Evolutionary conservation across 768 basidiomycete species (phyloP).

Genomic region (Russula sp.): DNA sequence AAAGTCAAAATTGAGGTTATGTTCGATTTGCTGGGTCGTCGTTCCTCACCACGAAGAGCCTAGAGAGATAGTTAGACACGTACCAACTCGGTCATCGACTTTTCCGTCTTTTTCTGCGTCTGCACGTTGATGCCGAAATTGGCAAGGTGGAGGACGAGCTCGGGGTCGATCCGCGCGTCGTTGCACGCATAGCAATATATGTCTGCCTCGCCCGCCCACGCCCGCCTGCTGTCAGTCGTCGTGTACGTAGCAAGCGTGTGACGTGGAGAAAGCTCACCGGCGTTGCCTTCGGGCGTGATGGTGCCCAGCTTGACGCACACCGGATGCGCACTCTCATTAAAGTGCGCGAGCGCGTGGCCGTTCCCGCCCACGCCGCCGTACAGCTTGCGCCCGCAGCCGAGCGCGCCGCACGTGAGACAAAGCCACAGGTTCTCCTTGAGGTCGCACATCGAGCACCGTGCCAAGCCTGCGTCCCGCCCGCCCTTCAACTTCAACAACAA

Average conservation of each 20-base stretch:
- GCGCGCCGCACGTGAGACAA: conserved; percentile 83
- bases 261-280: conserved; percentile 46
- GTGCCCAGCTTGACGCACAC: conserved; percentile 93
- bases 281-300: conserved; percentile 90
- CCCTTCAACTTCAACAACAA: background rate
- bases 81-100: conserved; percentile 93
- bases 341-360: conserved; percentile 84
- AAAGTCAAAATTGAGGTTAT: conserved; percentile 93
- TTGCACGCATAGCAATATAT: conserved; percentile 92
- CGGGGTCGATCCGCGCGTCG: conserved; percentile 74
- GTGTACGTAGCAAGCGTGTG: background rate
- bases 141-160: conserved; percentile 64
- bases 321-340: conserved; percentile 60
- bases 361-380: conserved; percentile 80
- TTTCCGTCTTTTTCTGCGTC: conserved; percentile 84
- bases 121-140: conserved; percentile 85
- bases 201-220: conserved; percentile 40
- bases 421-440: conserved; percentile 93
- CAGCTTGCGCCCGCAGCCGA: conserved; percentile 86
- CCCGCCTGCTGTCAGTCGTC: background rate
- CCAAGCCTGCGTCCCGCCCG: conserved; percentile 46
- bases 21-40: conserved; percentile 77
- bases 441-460: conserved; percentile 77
- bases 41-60: background rate
- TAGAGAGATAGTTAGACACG: conserved; percentile 22